A percentile compares a stretch with the other conserved stretches of the same genome.
phyloP scores from a whole-genome alignment of 176 grass and related monocot species.

The Cenchrus americanus region DNA sequence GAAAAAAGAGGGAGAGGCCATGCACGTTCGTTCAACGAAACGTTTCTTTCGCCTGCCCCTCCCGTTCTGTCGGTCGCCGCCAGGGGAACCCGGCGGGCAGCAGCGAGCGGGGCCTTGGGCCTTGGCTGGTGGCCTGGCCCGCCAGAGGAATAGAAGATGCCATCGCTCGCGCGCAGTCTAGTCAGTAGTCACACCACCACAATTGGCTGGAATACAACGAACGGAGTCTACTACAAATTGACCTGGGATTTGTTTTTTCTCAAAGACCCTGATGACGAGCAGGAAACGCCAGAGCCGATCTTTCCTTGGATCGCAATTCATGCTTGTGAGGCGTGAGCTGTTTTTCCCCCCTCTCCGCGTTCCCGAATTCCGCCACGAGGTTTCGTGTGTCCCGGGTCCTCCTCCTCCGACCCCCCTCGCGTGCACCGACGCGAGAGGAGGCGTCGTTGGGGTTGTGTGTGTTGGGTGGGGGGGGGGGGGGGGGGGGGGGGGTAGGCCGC shows the following conservation, averaged over 20 bases:
- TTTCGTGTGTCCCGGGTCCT: not conserved
- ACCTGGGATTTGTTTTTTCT: constrained; percentile 13
- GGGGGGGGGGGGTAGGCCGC: not conserved
- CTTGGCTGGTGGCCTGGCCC: not conserved
- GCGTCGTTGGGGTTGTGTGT: not conserved
- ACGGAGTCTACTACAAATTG: not conserved
- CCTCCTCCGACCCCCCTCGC: not conserved
- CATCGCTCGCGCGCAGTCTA: not conserved
- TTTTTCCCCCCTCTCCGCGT: not conserved
- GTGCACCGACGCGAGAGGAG: constrained; percentile 41
- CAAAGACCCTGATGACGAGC: not conserved
- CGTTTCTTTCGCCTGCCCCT: constrained; percentile 5
- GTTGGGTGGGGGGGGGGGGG: too few relatives aligned
- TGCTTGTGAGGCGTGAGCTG: constrained; percentile 25
- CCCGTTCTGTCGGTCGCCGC: constrained; percentile 51
- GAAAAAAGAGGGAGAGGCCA: not conserved
- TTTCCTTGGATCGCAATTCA: constrained; percentile 31
- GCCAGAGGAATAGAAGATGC: not conserved
- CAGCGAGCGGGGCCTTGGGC: not conserved
- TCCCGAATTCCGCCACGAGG: not conserved
- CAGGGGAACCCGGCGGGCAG: constrained; percentile 18
- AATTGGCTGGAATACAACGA: not conserved
- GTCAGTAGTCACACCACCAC: not conserved
- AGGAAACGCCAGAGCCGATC: constrained; percentile 2
- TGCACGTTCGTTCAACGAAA: constrained; percentile 34